Evolutionary conservation across 345 rosid species (phyloP), one percentile per base, ranked within the genome.

Genomic region (Eutrema yunnanense): DNA sequence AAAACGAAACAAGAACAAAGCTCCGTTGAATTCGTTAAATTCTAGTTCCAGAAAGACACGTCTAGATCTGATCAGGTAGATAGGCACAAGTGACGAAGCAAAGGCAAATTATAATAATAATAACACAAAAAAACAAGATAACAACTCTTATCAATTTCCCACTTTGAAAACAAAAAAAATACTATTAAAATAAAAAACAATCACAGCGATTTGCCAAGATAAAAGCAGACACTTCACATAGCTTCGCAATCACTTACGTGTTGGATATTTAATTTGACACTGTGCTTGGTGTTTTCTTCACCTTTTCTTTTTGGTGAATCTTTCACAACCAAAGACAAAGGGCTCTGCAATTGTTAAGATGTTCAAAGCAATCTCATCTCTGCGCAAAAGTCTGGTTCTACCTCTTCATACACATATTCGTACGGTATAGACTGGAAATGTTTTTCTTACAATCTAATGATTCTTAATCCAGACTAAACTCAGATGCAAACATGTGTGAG

Each of bases 401-500:
- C 79, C 75, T 76, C 55, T 76, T 56, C 76, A 57, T 19, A 5
- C 22, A 37, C 76, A 65, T 65, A 63, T 57, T 71, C 76, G 80
- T 10, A 56, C 42, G 80, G 80, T 76, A 76, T 13, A 34, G 40
- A 44, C n/a, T 32, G 29, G 1, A 33, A 37, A 32, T 10, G 0
- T 34, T 8, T 3, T 14, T 27, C n/a, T 42, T 54, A 63, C 49
- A 32, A 51, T 40, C 53, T 58, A 41, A 59, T 43, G 41, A 30
- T 14, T 46, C 36, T 43, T 41, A 22, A 42, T 12, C 2, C 40
- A 65, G 9, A 62, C 47, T 44, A 11, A 55, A 53, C 46, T 69
- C 52, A 53, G 47, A 67, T 74, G 47, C 55, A 59, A 36, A 58
- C 27, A 56, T 74, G 33, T 67, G 49, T 50, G 56, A 9, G 14